These are phyloP conservation scores for Pyrenophora tritici-repentis DNA, from an alignment of 2,329 filamentous ascomycete genomes.

Conservation along the genomic window DNA sequence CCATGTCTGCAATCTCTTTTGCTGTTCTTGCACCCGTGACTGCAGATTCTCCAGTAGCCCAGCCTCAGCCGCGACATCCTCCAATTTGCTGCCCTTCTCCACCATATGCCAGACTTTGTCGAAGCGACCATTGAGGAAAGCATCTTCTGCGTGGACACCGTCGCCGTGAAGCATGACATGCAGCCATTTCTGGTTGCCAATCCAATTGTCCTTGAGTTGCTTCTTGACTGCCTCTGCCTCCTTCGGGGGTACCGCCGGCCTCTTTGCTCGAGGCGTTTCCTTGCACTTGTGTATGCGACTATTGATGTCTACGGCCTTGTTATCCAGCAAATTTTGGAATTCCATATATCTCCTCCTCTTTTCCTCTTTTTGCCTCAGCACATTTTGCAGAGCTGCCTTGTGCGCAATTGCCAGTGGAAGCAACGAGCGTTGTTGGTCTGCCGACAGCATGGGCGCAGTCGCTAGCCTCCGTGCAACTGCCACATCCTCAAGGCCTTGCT, in stretches of 20 bases:
- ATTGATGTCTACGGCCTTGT: constrained; percentile 65
- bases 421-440: constrained; percentile 51
- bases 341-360: constrained; percentile 63
- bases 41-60: constrained; percentile 75
- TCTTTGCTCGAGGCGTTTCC: constrained; percentile 30
- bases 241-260: constrained; percentile 38
- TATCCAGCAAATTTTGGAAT: constrained; percentile 67
- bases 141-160: constrained; percentile 60
- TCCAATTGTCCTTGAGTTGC: constrained; percentile 73
- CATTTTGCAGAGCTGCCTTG: constrained; percentile 65
- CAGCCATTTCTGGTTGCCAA: constrained; percentile 76
- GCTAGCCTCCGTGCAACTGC: constrained; percentile 58
- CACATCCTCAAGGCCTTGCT: constrained; percentile 43
- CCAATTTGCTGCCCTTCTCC: constrained; percentile 61
- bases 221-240: constrained; percentile 56
- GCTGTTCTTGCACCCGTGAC: constrained; percentile 67
- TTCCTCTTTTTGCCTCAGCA: constrained; percentile 64
- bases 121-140: constrained; percentile 69
- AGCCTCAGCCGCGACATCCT: constrained; percentile 58
- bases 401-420: constrained; percentile 74
- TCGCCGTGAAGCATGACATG: constrained; percentile 72
- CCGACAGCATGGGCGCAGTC: constrained; percentile 45
- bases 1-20: constrained; percentile 73
- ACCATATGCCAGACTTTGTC: constrained; percentile 73
- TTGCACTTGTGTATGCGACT: constrained; percentile 55